Conservation (phyloP, 345 rosid species). For the Ricinus communis region DNA sequence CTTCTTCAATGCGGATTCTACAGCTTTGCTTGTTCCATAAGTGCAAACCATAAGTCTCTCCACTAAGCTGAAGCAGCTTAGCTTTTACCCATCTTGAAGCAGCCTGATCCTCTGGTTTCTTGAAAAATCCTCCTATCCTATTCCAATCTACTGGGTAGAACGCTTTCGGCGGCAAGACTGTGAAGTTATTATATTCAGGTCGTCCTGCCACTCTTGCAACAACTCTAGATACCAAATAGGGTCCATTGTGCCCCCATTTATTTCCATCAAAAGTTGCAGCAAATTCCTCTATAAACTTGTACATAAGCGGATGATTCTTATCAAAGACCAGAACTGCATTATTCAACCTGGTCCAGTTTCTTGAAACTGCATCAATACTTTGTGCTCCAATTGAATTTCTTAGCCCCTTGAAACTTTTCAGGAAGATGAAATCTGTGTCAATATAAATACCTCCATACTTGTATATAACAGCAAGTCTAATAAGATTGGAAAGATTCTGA, state of each 20-base stretch:
- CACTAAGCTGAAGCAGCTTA: conserved; percentile 51
- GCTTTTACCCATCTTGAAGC: conserved; percentile 43
- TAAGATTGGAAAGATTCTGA: conserved; percentile 75
- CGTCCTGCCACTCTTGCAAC: conserved; percentile 39
- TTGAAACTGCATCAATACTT: conserved; percentile 42
- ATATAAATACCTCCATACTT: conserved; percentile 76
- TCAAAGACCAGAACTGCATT: conserved; percentile 77
- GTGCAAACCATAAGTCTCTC: conserved; percentile 57
- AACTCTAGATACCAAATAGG: conserved; percentile 72
- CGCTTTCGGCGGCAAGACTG: conserved; percentile 55
- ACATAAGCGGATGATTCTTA: conserved; percentile 56
- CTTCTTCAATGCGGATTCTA: conserved; percentile 51
- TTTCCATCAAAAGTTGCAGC: conserved; percentile 69
- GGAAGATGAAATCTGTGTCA: conserved; percentile 74
- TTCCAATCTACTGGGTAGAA: conserved; percentile 78
- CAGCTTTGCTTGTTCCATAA: conserved; percentile 75
- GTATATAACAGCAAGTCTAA: conserved; percentile 63
- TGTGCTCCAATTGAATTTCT: conserved; percentile 81
- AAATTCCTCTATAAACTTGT: conserved; percentile 67
- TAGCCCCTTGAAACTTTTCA: conserved; percentile 48
- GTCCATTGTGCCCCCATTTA: conserved; percentile 91
- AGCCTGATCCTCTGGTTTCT: conserved; percentile 38
- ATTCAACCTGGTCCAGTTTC: conserved; percentile 71
- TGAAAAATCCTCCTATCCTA: conserved; percentile 51
- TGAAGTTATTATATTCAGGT: conserved; percentile 40